Evolutionary conservation across 1,284 basidiomycete species (phyloP).

Genomic region (Cryptococcus wingfieldii): DNA sequence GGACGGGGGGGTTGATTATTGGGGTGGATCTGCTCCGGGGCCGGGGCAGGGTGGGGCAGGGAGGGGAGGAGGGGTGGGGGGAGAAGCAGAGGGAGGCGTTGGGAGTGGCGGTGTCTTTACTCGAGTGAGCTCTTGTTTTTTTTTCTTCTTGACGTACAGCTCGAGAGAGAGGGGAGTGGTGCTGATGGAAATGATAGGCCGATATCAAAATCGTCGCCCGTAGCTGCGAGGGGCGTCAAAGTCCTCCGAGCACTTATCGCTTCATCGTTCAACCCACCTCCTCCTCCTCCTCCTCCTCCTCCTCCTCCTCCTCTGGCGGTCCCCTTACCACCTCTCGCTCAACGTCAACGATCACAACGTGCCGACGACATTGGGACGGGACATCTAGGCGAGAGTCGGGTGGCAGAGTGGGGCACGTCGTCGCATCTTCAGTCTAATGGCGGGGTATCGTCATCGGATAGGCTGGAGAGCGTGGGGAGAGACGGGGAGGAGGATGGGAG

Average conservation of each 20-base stretch:
- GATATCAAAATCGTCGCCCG: constrained; percentile 9
- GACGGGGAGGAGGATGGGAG: too few relatives aligned
- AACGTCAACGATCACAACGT: too few relatives aligned
- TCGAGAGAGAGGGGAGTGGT: neutral
- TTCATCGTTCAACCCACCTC: too few relatives aligned
- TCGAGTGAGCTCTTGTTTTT: constrained; percentile 10
- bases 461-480: too few relatives aligned
- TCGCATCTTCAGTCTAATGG: too few relatives aligned
- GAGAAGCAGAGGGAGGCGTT: constrained; percentile 10
- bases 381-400: too few relatives aligned
- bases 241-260: constrained; percentile 11
- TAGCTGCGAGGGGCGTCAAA: constrained; percentile 14
- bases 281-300: too few relatives aligned
- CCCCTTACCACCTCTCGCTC: too few relatives aligned
- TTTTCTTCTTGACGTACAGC: neutral
- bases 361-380: too few relatives aligned
- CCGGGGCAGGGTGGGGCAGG: neutral
- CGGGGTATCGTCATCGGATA: too few relatives aligned
- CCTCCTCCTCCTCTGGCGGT: too few relatives aligned
- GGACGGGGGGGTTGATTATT: constrained; percentile 19
- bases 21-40: constrained; percentile 13
- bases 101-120: constrained; percentile 8
- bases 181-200: constrained; percentile 3
- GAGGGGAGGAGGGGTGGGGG: neutral
- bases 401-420: too few relatives aligned